Percentiles rank a stretch among this genome's conserved stretches.
Conservation (phyloP, 768 basidiomycete genomes). For the Harrya chromipes region DNA sequence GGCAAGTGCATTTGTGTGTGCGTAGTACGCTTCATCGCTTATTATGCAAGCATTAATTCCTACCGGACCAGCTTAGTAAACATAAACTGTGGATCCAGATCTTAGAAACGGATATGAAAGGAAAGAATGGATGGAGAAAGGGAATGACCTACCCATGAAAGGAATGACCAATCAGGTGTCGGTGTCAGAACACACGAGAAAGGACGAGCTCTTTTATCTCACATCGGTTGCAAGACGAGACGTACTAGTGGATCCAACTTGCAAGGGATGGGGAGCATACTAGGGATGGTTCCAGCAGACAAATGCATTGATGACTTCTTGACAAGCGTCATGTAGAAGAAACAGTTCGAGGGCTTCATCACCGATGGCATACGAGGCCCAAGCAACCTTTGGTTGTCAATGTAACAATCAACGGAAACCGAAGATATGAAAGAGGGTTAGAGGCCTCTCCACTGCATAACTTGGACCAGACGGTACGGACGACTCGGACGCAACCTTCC, state of each 20-base stretch:
- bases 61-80: constrained; percentile 23
- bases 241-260: not conserved
- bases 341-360: too few species aligned
- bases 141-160: constrained; percentile 19
- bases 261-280: too few species aligned
- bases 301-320: too few species aligned
- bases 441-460: too few species aligned
- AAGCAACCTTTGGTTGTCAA: too few species aligned
- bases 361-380: too few species aligned
- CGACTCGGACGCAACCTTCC: too few species aligned
- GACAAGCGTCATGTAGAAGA: too few species aligned
- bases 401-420: too few species aligned
- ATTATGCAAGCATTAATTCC: constrained; percentile 24
- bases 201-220: not conserved
- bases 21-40: constrained; percentile 14
- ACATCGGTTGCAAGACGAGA: constrained; percentile 19
- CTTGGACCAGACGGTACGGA: too few species aligned
- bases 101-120: constrained; percentile 10
- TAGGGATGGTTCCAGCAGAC: too few species aligned
- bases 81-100: constrained; percentile 23
- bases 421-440: not conserved
- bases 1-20: constrained; percentile 6
- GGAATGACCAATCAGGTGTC: constrained; percentile 20
- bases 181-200: too few species aligned
- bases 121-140: not conserved